Evolutionary conservation across 2,329 filamentous ascomycete genomes (phyloP), one percentile per base, ranked within the genome.

Genomic region (Calonectria hongkongensis): DNA sequence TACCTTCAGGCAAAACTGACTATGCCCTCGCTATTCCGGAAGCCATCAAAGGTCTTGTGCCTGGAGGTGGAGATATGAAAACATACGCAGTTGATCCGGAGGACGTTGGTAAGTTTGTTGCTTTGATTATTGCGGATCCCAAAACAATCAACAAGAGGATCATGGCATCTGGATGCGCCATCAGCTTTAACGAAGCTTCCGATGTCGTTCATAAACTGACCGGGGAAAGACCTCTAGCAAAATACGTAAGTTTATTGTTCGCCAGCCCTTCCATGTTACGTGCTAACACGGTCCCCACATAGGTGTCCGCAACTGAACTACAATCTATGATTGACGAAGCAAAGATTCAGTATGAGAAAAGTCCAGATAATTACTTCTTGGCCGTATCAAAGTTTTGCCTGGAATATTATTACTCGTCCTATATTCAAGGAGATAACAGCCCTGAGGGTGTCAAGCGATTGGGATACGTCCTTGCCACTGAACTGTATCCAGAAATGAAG

Each of bases 21-120:
- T 28, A 51, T 16, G 48, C 48, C 27, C 25, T 51, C 4, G 48
- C 48, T 15, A 7, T 51, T 28, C 48, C 48, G 6, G 27, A 51
- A 2, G 2, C 7, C 21, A 25, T 51, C 27, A 51, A 27, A 4
- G 25, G 25, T 13, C 21, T 51, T 3, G 27, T 51, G 10, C 48
- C 48, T 6, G 48, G 48, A 51, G 48, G 16, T 16, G 48, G 48
- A 25, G 25, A 51, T 28, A 51, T 51, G 48, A 51, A 51, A 16
- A 16, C 48, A 15, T 27, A 28, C 18, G 21, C 27, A 10, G 27
- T 51, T 16, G 48, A 51, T 9, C 21, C 48, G 7, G 27, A 51
- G 12, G 48, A 51, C 12, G 21, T 51, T 4, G 48, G 48, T 13
- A 51, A 25, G 12, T 51, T 51, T 25, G 48, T 51, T 12, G 48